These are phyloP conservation scores for Selenicereus undatus DNA, from an alignment of 148 eudicot genomes.

Conservation along the genomic window DNA sequence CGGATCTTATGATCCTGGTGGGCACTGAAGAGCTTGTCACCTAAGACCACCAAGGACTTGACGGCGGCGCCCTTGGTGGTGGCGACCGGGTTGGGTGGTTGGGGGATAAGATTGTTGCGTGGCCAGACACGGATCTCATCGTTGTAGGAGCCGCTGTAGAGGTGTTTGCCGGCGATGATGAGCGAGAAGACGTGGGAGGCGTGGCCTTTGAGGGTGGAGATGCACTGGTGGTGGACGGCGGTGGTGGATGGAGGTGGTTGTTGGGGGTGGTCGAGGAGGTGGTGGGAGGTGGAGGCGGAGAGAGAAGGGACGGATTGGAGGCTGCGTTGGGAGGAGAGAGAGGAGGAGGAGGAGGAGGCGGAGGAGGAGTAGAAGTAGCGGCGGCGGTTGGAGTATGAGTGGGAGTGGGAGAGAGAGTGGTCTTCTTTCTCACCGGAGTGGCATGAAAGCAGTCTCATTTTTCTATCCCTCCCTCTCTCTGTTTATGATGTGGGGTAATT, in stretches of 20 bases:
- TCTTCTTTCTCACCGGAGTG: conserved; percentile 27
- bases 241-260: background rate
- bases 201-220: conserved; percentile 57
- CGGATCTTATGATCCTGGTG: conserved; percentile 76
- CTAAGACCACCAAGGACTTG: conserved; percentile 45
- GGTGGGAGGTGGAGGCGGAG: conserved; percentile 25
- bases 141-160: conserved; percentile 52
- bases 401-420: background rate
- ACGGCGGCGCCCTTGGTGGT: conserved; percentile 44
- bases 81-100: conserved; percentile 11
- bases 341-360: conserved; percentile 30
- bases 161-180: conserved; percentile 40
- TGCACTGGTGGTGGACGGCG: conserved; percentile 33
- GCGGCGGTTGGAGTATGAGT: conserved; percentile 15
- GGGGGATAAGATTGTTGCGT: conserved; percentile 16
- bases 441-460: conserved; percentile 48
- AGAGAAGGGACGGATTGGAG: conserved; percentile 66
- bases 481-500: conserved; percentile 10
- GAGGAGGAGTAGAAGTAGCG: conserved; percentile 29
- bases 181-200: conserved; percentile 51
- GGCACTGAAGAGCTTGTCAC: conserved; percentile 50
- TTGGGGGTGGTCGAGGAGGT: conserved; percentile 7
- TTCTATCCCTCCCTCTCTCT: background rate
- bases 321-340: conserved; percentile 47
- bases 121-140: conserved; percentile 47